These are phyloP conservation scores for Allium sativum DNA, from an alignment of 106 monocot species.

Conservation along the genomic window DNA sequence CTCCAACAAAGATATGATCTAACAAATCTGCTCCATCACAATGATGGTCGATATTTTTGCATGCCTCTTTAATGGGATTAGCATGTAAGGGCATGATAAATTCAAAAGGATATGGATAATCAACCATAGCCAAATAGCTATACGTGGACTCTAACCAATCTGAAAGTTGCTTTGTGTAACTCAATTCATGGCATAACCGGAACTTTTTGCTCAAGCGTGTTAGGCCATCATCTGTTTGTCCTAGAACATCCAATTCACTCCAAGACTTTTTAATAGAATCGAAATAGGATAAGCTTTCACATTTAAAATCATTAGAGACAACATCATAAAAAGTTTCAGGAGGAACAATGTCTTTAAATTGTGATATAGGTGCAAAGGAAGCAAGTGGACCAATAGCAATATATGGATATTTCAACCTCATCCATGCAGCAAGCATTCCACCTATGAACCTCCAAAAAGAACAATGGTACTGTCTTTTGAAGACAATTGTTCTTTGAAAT, in stretches of 20 bases:
- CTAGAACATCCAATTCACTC: conserved; percentile 52
- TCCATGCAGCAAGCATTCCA: conserved; percentile 99
- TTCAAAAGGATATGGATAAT: conserved; percentile 72
- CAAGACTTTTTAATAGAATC: conserved; percentile 71
- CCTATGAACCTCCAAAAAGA: too few species aligned
- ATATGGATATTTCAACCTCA: conserved; percentile 87
- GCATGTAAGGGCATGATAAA: conserved; percentile 94
- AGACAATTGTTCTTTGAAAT: too few species aligned
- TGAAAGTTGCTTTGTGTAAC: conserved; percentile 45
- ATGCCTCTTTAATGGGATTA: conserved; percentile 89
- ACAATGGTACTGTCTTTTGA: too few species aligned
- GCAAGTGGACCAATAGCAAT: conserved; percentile 86
- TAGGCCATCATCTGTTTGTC: conserved; percentile 39
- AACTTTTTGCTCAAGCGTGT: conserved; percentile 51
- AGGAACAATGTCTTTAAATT: conserved; percentile 83
- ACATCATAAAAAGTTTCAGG: conserved; percentile 68
- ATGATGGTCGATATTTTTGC: conserved; percentile 58
- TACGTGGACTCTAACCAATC: conserved; percentile 83
- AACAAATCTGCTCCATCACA: conserved; percentile 33
- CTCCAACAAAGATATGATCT: conserved; percentile 78
- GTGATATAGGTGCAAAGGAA: conserved; percentile 84
- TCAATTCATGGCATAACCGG: conserved; percentile 47
- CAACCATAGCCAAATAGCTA: conserved; percentile 84
- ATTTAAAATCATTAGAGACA: conserved; percentile 83
- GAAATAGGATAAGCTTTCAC: conserved; percentile 82